Base-by-base conservation (phyloP, 306 rosid genomes). In the Biancaea sappan region DNA sequence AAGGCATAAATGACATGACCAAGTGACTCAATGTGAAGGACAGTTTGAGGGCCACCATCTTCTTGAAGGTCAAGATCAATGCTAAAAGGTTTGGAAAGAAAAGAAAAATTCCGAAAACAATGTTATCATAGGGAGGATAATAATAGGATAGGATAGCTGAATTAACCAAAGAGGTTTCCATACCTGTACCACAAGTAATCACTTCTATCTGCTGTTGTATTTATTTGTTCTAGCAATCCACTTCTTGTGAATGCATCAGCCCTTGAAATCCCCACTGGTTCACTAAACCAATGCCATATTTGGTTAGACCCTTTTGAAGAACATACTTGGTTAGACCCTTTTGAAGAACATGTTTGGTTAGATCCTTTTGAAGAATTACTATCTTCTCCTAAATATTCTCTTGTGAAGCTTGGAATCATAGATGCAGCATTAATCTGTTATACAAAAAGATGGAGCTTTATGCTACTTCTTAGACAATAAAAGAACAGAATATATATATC, bases 141-240 rank as follows among this genome's bases (percentile, higher is more conserved):
- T 43, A 35, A 6, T 37, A 28, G 26, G 32, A 76, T 51, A 60
- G 51, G 79, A 66, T 47, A 74, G 22, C 47, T 31, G 21, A 25
- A n/a, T 71, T 51, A 77, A 74, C 65, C 63, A 34, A 19, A 66
- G 32, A 72, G 62, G 43, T 14, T 59, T 65, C 1, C 34, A 12
- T 88, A 94, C 97, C 97, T 92, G 83, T 94, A 94, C 98, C 97
- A 94, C 63, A 94, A 79, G 77, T 94, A 94, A 77, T 94, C 98
- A 26, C 97, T 94, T 82, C 58, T 81, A 83, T 94, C 98, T 54
- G 98, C 92, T 8, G 98, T 94, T 4, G 96, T 91, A 66, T 89
- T 85, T 84, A 94, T 90, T 85, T 94, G 97, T 80, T 94, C 98
- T 47, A 86, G 79, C 19, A 94, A 84, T 85, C 97, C 98, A 34